Base-by-base conservation (phyloP, 129 eudicot genomes). In the Mikania micrantha region DNA sequence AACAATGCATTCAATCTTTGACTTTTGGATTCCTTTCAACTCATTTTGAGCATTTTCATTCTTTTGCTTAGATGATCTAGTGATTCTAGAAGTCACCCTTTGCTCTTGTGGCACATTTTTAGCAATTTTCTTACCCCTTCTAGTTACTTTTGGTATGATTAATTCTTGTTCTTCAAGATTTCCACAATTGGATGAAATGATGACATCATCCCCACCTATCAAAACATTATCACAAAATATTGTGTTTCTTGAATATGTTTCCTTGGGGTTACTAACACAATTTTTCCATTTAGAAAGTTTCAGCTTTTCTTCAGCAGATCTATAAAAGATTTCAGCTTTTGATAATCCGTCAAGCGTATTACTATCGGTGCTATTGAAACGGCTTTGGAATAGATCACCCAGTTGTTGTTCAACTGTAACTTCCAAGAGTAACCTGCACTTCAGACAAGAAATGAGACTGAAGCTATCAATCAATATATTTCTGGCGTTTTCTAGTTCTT, bases 401-500 rank as follows among this genome's bases (percentile, higher is more conserved):
- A 88, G 83, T 69, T 83, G 98, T 29, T 82, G 84, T 67, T 82
- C 75, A 29, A 92, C 77, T 64, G 83, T 67, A 72, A 80, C 81
- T 82, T 89, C 90, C 70, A 82, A 47, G 40, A 86, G 40, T 47
- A 72, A 71, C 38, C 22, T 66, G 81, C 99, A 93, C 60, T 84
- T 86, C 63, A 60, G 67, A 80, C 99, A 93, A 77, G 89, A 74
- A 39, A 79, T 27, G 45, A 60, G 64, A 40, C 62, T 74, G 68
- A 45, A 58, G 60, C 77, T 79, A 42, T 77, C 77, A 53, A 64
- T 71, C 71, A 93, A 73, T 12, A 73, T 64, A 60, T 82, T 77
- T 71, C 74, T 78, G 24, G 96, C 95, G 69, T 69, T 73, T 76
- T 67, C 70, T 59, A 93, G 80, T 75, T 93, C 99, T 67, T 64